phyloP scores from a whole-genome alignment of 768 basidiomycete species.

The Glaciozyma martinii region DNA sequence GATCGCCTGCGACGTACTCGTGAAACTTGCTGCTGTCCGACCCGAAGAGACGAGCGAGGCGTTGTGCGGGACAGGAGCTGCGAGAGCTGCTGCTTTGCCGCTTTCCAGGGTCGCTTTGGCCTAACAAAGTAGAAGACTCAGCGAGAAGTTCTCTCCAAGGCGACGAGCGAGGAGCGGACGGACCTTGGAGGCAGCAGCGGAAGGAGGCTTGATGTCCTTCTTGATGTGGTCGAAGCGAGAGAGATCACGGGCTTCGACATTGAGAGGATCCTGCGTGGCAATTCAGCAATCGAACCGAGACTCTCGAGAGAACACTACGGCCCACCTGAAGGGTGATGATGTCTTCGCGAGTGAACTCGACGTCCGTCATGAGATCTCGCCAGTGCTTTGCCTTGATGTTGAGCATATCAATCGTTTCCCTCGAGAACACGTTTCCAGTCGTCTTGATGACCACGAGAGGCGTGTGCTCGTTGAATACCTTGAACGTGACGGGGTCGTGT shows the following conservation, averaged over 20 bases:
- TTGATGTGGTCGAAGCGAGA: constrained; percentile 42
- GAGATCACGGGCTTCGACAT: constrained; percentile 39
- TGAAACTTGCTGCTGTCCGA: constrained; percentile 81
- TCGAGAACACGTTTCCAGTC: constrained; percentile 86
- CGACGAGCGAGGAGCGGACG: background rate
- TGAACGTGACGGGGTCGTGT: constrained; percentile 96
- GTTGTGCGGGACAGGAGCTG: constrained; percentile 51
- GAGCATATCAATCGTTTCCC: constrained; percentile 52
- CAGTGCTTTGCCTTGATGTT: constrained; percentile 55
- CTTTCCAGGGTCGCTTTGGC: background rate
- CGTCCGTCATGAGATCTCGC: constrained; percentile 74
- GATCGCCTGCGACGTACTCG: constrained; percentile 82
- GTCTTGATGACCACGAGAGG: constrained; percentile 83
- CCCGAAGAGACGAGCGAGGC: constrained; percentile 51
- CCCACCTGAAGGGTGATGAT: constrained; percentile 86
- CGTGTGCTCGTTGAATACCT: constrained; percentile 91
- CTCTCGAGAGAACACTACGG: constrained; percentile 33
- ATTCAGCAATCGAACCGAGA: background rate
- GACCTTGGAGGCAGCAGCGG: background rate
- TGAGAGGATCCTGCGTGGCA: constrained; percentile 41
- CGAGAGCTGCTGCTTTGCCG: constrained; percentile 18
- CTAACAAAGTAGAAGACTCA: background rate
- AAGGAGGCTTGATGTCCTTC: constrained; percentile 32
- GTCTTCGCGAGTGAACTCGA: constrained; percentile 79
- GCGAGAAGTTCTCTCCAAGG: background rate